phyloP scores from a whole-genome alignment of 495 filamentous ascomycete genomes.

The Penicillium verhagenii region DNA sequence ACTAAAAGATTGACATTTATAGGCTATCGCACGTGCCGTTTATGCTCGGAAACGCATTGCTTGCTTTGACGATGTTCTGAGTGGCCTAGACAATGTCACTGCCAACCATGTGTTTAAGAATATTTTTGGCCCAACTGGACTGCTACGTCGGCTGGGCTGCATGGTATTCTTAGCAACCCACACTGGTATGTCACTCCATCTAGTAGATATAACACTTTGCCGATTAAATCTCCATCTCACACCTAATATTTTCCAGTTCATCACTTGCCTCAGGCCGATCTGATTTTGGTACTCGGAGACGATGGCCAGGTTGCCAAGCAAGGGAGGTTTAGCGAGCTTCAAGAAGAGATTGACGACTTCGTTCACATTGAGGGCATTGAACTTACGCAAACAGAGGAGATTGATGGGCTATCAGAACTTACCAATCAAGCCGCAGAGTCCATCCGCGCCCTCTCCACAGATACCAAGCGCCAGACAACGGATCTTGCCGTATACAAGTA shows the following conservation, averaged over 20 bases:
- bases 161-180: neutral
- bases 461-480: too few relatives aligned
- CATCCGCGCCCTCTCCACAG: too few relatives aligned
- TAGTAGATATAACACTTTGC: neutral
- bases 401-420: neutral
- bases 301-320: constrained; percentile 14
- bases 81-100: constrained; percentile 44
- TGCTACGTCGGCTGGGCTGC: neutral
- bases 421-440: too few relatives aligned
- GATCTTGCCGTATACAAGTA: constrained; percentile 18
- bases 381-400: neutral
- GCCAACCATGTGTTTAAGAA: constrained; percentile 42
- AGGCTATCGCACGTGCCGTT: constrained; percentile 45
- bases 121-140: constrained; percentile 29
- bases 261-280: constrained; percentile 10
- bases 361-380: neutral
- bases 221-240: neutral
- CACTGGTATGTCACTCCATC: neutral
- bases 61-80: constrained; percentile 49
- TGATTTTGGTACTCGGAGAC: constrained; percentile 13
- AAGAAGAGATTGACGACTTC: neutral
- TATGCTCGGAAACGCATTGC: constrained; percentile 38
- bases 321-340: constrained; percentile 11
- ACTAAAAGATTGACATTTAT: neutral
- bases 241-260: too few relatives aligned